Conservation (phyloP, 805 yeast species). For the Scheffersomyces coipomensis region DNA sequence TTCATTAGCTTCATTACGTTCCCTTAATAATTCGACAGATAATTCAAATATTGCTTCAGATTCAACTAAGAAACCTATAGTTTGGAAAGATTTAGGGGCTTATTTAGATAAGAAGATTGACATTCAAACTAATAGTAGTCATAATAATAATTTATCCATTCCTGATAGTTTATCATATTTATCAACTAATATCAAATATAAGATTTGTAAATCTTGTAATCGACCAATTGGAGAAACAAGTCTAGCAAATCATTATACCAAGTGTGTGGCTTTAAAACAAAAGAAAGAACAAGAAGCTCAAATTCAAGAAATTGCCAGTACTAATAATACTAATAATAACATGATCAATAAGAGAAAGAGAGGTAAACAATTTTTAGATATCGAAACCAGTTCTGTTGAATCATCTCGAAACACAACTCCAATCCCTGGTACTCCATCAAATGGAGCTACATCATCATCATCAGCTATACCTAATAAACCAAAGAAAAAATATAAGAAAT, state of each 20-base stretch:
- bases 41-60: background rate
- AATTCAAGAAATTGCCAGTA: conserved; percentile 9
- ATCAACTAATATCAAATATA: conserved; percentile 33
- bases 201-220: conserved; percentile 36
- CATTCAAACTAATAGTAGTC: conserved; percentile 14
- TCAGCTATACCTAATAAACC: conserved; percentile 18
- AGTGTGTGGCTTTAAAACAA: conserved; percentile 40
- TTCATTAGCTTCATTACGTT: conserved; percentile 24
- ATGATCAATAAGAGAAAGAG: conserved; percentile 22
- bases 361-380: conserved; percentile 26
- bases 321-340: conserved; percentile 8
- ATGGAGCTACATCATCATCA: conserved; percentile 2
- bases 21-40: conserved; percentile 17
- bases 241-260: conserved; percentile 27
- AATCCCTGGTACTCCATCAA: conserved; percentile 25
- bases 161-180: conserved; percentile 28
- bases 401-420: conserved; percentile 40
- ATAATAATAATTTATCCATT: conserved; percentile 14
- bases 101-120: conserved; percentile 39
- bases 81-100: conserved; percentile 46
- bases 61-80: conserved; percentile 22
- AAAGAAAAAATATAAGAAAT: conserved; percentile 43
- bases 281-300: conserved; percentile 21
- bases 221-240: conserved; percentile 41
- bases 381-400: conserved; percentile 38